Evolutionary conservation across 2,329 filamentous ascomycete species (phyloP).

Genomic region (Paecilomyces sp.): DNA sequence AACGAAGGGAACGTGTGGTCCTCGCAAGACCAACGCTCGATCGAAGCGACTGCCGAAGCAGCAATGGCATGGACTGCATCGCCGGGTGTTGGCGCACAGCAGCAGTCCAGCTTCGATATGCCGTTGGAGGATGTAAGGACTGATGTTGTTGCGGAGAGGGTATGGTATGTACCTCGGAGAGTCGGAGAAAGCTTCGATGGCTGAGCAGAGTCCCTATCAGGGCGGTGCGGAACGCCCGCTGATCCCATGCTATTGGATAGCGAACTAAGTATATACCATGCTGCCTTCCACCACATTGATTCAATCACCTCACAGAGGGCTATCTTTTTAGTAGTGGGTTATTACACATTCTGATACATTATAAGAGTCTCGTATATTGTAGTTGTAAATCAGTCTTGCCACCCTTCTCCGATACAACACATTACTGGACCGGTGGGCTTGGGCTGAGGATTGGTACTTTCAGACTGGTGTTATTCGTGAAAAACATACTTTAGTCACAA

Average conservation of each 20-base stretch:
- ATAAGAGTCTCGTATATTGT: too few species aligned
- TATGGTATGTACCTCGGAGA: not conserved
- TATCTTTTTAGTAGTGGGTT: too few species aligned
- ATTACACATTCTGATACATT: too few species aligned
- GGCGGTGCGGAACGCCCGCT: not conserved
- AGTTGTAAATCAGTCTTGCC: too few species aligned
- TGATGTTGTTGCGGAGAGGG: not conserved
- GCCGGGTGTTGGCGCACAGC: constrained; percentile 15
- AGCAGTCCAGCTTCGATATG: constrained; percentile 12
- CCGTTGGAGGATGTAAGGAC: not conserved
- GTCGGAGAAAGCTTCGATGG: not conserved
- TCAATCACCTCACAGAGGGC: too few species aligned
- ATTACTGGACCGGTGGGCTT: too few species aligned
- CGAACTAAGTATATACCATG: not conserved
- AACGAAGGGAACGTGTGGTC: constrained; percentile 14
- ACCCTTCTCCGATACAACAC: too few species aligned
- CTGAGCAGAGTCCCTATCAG: not conserved
- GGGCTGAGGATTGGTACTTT: too few species aligned
- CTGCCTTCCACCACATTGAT: too few species aligned
- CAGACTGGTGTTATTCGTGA: too few species aligned
- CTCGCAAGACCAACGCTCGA: constrained; percentile 18
- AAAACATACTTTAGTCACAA: too few species aligned
- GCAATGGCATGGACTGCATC: constrained; percentile 35
- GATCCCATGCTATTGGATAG: not conserved
- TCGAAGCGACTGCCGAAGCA: constrained; percentile 31